A percentile compares a stretch with the other conserved stretches of the same genome.
These are phyloP conservation scores for Cytospora mali DNA, from an alignment of 2,329 filamentous ascomycete species.

Conservation along the genomic window DNA sequence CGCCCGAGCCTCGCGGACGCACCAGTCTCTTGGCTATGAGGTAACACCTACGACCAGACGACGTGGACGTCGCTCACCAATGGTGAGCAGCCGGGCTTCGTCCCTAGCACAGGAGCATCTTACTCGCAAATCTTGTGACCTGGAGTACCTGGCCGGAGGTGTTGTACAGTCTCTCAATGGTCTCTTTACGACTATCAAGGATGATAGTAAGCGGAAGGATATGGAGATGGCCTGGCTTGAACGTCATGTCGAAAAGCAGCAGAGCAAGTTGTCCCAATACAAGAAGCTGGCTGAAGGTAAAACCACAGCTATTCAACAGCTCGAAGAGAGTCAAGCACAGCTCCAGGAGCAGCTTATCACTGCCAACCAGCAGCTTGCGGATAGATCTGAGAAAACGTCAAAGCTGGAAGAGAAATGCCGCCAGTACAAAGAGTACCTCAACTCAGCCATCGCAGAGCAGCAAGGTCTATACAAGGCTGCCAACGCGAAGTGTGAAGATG, in stretches of 20 bases:
- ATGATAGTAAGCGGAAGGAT: constrained; percentile 10
- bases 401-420: constrained; percentile 42
- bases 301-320: constrained; percentile 19
- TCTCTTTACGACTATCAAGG: constrained; percentile 2
- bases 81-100: not conserved
- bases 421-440: constrained; percentile 44
- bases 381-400: constrained; percentile 34
- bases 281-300: constrained; percentile 6
- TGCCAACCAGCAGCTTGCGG: constrained; percentile 35
- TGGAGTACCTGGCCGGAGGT: constrained; percentile 9
- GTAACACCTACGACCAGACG: constrained; percentile 8
- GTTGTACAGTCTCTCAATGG: constrained; percentile 17
- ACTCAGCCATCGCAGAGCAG: constrained; percentile 50
- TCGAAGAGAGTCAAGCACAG: constrained; percentile 35
- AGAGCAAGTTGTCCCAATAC: constrained; percentile 9
- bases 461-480: constrained; percentile 45
- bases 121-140: not conserved
- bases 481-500: constrained; percentile 38
- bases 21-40: not conserved
- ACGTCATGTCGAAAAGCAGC: constrained; percentile 4
- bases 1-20: not conserved
- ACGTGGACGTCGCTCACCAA: not conserved
- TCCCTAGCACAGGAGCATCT: not conserved
- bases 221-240: constrained; percentile 14
- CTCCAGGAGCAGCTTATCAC: constrained; percentile 33